Evolutionary conservation across 2,329 filamentous ascomycete genomes (phyloP).

Genomic region (Chaetomiaceae sp.): DNA sequence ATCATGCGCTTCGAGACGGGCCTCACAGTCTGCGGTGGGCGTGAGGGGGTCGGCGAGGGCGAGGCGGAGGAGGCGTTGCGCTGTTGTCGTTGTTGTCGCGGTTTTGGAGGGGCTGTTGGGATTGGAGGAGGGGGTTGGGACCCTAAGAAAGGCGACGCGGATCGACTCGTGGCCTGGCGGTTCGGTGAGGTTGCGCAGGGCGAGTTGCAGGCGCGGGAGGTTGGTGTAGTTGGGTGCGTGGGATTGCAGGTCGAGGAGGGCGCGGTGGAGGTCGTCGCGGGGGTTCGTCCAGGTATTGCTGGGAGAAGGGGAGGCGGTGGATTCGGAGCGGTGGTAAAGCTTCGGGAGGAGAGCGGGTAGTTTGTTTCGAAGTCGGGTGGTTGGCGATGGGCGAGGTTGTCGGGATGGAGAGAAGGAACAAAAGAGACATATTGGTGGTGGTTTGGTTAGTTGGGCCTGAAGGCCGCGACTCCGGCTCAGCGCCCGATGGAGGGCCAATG

Average conservation of each 20-base stretch:
- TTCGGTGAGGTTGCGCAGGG: slow-evolving; percentile 60
- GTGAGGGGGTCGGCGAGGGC: slow-evolving; percentile 67
- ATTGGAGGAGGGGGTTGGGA: slow-evolving; percentile 28
- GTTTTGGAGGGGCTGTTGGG: neutral
- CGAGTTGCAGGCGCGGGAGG: slow-evolving; percentile 67
- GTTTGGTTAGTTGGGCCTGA: neutral
- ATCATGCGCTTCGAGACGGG: slow-evolving; percentile 50
- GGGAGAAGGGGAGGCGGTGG: slow-evolving; percentile 20
- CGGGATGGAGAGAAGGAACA: slow-evolving; percentile 29
- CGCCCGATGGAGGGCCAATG: slow-evolving; percentile 28
- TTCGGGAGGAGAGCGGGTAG: neutral
- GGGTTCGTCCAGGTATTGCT: slow-evolving; percentile 32
- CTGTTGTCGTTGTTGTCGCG: slow-evolving; percentile 41
- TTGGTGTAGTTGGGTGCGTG: slow-evolving; percentile 60
- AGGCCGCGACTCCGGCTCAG: slow-evolving; percentile 21
- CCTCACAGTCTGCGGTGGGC: slow-evolving; percentile 62
- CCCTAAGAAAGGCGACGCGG: slow-evolving; percentile 53
- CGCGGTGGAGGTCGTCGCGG: slow-evolving; percentile 53
- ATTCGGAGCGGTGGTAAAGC: slow-evolving; percentile 21
- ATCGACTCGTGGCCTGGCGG: slow-evolving; percentile 52
- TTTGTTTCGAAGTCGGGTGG: slow-evolving; percentile 9
- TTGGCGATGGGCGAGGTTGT: slow-evolving; percentile 6
- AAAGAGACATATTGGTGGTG: slow-evolving; percentile 30
- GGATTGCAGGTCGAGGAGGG: slow-evolving; percentile 57
- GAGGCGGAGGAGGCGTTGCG: slow-evolving; percentile 63